Evolutionary conservation across 805 yeast species (phyloP).

Genomic region (Candida sakaeoensis): DNA sequence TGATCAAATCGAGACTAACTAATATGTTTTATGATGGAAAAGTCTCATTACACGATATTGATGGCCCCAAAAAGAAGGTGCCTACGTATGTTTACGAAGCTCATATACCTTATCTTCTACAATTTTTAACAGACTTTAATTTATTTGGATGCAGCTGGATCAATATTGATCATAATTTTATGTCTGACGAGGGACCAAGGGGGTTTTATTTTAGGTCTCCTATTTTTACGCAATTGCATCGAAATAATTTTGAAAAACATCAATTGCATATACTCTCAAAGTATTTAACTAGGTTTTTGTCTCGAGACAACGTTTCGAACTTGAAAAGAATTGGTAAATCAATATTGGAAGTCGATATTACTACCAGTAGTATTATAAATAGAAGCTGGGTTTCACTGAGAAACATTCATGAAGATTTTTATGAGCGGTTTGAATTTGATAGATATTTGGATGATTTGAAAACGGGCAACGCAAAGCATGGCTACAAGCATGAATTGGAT

Average conservation of each 20-base stretch:
- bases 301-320: conserved; percentile 26
- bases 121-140: conserved; percentile 80
- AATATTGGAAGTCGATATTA: conserved; percentile 67
- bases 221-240: conserved; percentile 20
- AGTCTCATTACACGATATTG: conserved; percentile 5
- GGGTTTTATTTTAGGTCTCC: conserved; percentile 57
- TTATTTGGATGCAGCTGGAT: conserved; percentile 84
- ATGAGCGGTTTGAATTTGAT: conserved; percentile 26
- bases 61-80: not conserved
- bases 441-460: conserved; percentile 3
- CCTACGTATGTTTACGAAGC: conserved; percentile 51
- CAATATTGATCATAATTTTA: conserved; percentile 25
- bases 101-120: conserved; percentile 73
- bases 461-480: conserved; percentile 8
- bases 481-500: conserved; percentile 10
- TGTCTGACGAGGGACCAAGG: not conserved
- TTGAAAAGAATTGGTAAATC: conserved; percentile 53
- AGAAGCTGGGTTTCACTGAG: conserved; percentile 41
- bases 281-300: conserved; percentile 15
- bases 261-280: conserved; percentile 8
- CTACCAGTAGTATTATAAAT: conserved; percentile 59
- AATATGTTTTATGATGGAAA: conserved; percentile 33
- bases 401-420: conserved; percentile 49
- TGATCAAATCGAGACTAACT: conserved; percentile 51
- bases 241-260: conserved; percentile 14